These are phyloP conservation scores for Tricladium varicosporioides DNA, from an alignment of 2,329 filamentous ascomycete genomes.

Conservation along the genomic window DNA sequence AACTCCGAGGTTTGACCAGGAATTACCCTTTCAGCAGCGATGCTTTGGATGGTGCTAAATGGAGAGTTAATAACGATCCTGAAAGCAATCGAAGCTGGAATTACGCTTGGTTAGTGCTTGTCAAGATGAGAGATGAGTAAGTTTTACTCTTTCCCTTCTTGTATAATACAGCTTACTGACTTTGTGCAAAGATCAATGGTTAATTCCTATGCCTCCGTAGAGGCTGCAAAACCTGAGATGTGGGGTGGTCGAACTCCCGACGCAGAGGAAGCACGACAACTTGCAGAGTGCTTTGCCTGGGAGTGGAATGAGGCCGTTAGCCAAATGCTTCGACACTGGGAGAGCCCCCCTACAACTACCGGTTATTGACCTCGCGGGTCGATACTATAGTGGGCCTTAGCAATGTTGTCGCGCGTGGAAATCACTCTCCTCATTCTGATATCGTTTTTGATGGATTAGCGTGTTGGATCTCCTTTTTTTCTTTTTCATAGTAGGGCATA, in stretches of 20 bases:
- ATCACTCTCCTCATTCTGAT: neutral
- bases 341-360: slow-evolving; percentile 56
- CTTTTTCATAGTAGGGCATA: neutral
- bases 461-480: neutral
- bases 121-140: slow-evolving; percentile 65
- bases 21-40: slow-evolving; percentile 67
- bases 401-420: too few species aligned
- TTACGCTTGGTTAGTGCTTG: slow-evolving; percentile 68
- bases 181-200: slow-evolving; percentile 52
- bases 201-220: slow-evolving; percentile 55
- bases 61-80: slow-evolving; percentile 61
- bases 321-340: slow-evolving; percentile 69
- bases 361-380: slow-evolving; percentile 41
- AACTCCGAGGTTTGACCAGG: slow-evolving; percentile 65
- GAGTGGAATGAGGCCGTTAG: slow-evolving; percentile 67
- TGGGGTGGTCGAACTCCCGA: slow-evolving; percentile 62
- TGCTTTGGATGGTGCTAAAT: slow-evolving; percentile 63
- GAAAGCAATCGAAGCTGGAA: slow-evolving; percentile 72
- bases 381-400: too few species aligned
- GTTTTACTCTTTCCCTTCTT: slow-evolving; percentile 28
- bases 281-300: slow-evolving; percentile 59
- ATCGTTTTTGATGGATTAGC: neutral
- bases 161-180: slow-evolving; percentile 4
- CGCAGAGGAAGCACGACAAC: slow-evolving; percentile 52
- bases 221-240: slow-evolving; percentile 65